A percentile compares a stretch with the other conserved stretches of the same genome.
Conservation (phyloP, 805 yeast species). For the Lachancea fermentati region DNA sequence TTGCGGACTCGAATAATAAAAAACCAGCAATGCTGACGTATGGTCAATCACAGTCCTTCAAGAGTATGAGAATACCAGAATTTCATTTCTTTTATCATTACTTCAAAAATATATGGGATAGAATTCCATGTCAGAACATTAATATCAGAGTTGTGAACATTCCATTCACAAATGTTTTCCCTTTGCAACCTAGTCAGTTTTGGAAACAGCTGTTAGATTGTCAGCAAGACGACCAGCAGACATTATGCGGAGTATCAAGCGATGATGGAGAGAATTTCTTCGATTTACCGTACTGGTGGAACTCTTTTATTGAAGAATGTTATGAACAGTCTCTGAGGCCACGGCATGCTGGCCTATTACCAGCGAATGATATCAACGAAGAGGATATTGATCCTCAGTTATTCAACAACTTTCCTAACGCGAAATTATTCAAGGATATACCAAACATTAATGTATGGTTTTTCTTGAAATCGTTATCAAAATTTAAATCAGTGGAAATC, state of each 20-base stretch:
- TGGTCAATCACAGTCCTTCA: constrained; percentile 23
- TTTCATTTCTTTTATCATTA: constrained; percentile 30
- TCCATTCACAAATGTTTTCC: constrained; percentile 32
- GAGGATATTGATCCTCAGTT: constrained; percentile 14
- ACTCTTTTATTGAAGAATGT: constrained; percentile 21
- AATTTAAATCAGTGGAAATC: constrained; percentile 34
- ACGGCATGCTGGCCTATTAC: neutral
- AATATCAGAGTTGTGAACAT: constrained; percentile 29
- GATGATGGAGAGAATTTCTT: neutral
- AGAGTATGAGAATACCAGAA: constrained; percentile 20
- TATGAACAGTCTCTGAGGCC: constrained; percentile 9
- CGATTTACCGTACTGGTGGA: constrained; percentile 21
- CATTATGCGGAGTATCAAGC: constrained; percentile 12
- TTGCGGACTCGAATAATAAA: constrained; percentile 7
- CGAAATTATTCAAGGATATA: constrained; percentile 25
- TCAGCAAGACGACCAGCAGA: constrained; percentile 24
- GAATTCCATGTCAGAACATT: constrained; percentile 26
- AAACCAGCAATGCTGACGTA: constrained; percentile 23
- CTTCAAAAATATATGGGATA: constrained; percentile 27
- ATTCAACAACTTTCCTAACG: constrained; percentile 25
- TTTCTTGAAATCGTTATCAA: constrained; percentile 30
- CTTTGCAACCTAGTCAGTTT: constrained; percentile 23
- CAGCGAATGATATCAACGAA: constrained; percentile 2
- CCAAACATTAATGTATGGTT: constrained; percentile 36
- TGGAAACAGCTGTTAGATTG: constrained; percentile 19